Base-by-base conservation (phyloP, 495 filamentous ascomycete species). In the Xylaria cubensis region DNA sequence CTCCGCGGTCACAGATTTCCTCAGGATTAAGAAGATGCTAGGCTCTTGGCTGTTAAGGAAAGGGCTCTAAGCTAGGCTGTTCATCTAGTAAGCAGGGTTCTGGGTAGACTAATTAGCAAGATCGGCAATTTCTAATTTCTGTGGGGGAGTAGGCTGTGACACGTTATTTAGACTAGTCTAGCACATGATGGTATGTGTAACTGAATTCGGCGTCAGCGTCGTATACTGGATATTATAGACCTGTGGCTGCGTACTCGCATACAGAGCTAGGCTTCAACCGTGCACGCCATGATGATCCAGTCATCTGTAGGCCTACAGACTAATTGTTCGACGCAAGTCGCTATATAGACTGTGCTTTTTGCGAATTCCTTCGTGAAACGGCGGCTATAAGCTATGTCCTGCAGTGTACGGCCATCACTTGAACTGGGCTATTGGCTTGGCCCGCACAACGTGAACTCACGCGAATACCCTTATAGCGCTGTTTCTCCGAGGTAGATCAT, bases 401-500 rank as follows among this genome's bases (percentile, higher is more conserved):
- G 61, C 6, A 53, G 17, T 36, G 44, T 36, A 24, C 12, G 26
- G 24, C 61, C 12, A 15, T 13, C 26, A 59, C 7, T 36, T 36
- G 55, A 12, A 26, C 19, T 34, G 17, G 10, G 61, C 61, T 64
- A 39, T 44, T 26, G 61, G 12, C 13, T 24, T 46, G 41, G 41
- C n/a, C 62, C 39, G 24, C 46, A 67, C 44, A n/a, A 21, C 19
- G n/a, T 32, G 24, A 42, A 51, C 12, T 67, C 36, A 50, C 21
- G 29, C 48, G 50, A 41, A 41, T 41, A 26, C 50, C 26, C 19
- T 36, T 51, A 26, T 3, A 67, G 19, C 29, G n/a, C 17, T 42
- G 44, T 56, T 67, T 67, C 34, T 51, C 36, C 36, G 65, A 67
- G 50, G 65, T n/a, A 55, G 50, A 67, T 67, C 65, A 56, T 29